A percentile compares a stretch with the other conserved stretches of the same genome.
Conservation (phyloP, 345 rosid species). For the Citrus medica region DNA sequence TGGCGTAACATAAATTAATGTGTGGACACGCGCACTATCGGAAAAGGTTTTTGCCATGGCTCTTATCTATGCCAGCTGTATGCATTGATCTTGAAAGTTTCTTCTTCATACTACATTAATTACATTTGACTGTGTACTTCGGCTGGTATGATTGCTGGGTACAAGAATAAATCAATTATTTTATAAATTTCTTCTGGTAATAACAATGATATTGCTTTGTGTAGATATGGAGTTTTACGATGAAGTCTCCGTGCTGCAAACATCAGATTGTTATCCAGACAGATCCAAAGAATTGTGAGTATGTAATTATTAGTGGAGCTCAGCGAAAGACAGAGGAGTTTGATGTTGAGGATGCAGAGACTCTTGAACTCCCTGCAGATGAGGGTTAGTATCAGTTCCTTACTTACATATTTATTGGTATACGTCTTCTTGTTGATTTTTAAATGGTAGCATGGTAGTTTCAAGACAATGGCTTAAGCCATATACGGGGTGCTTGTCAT, state of each 20-base stretch:
- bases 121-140: not conserved
- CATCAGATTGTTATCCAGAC: conserved; percentile 92
- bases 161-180: not conserved
- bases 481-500: not conserved
- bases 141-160: not conserved
- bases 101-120: not conserved
- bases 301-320: conserved; percentile 88
- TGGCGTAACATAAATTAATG: not conserved
- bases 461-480: not conserved
- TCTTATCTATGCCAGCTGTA: not conserved
- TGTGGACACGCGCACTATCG: not conserved
- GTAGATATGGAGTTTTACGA: conserved; percentile 96
- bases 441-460: not conserved
- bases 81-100: not conserved
- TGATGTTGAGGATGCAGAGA: conserved; percentile 93
- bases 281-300: conserved; percentile 94
- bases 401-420: not conserved
- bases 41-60: not conserved
- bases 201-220: conserved; percentile 11
- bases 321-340: conserved; percentile 78
- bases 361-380: conserved; percentile 88
- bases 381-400: conserved; percentile 52
- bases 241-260: conserved; percentile 96
- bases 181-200: conserved; percentile 2
- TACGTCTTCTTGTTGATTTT: not conserved